phyloP scores from a whole-genome alignment of 2,329 filamentous ascomycete genomes.

The Calonectria naviculata region DNA sequence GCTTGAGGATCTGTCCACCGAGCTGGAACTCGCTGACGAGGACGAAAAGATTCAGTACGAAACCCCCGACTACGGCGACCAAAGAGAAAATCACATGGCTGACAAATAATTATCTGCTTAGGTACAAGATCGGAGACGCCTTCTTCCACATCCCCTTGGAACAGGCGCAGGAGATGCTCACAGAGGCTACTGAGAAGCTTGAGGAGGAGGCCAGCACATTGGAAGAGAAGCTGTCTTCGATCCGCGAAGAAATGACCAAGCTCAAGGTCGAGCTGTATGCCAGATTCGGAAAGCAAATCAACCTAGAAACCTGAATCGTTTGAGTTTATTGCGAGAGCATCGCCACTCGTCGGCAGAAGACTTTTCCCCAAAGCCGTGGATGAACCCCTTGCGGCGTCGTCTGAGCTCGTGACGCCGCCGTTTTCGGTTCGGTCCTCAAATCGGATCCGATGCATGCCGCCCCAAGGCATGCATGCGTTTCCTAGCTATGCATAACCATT shows the following conservation, averaged over 20 bases:
- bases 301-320: constrained; percentile 80
- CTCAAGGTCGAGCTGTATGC: constrained; percentile 95
- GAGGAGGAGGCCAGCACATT: constrained; percentile 80
- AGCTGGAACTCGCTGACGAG: constrained; percentile 95
- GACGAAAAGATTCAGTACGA: constrained; percentile 91
- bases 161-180: constrained; percentile 88
- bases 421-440: constrained; percentile 21
- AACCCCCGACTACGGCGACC: constrained; percentile 22
- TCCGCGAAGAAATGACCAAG: constrained; percentile 88
- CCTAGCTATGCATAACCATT: constrained; percentile 11
- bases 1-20: constrained; percentile 89
- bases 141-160: constrained; percentile 89
- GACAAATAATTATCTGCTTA: constrained; percentile 50
- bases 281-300: constrained; percentile 96
- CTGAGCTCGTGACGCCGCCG: constrained; percentile 31
- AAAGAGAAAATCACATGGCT: not conserved
- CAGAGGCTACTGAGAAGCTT: constrained; percentile 75
- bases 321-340: constrained; percentile 1
- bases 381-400: constrained; percentile 1
- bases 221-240: constrained; percentile 79
- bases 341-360: constrained; percentile 27
- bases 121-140: constrained; percentile 96
- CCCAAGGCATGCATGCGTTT: constrained; percentile 11
- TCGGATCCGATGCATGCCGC: constrained; percentile 27
- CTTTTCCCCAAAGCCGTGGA: constrained; percentile 28